Conservation (phyloP, 176 grass and related monocot species). For the Bromus sterilis region DNA sequence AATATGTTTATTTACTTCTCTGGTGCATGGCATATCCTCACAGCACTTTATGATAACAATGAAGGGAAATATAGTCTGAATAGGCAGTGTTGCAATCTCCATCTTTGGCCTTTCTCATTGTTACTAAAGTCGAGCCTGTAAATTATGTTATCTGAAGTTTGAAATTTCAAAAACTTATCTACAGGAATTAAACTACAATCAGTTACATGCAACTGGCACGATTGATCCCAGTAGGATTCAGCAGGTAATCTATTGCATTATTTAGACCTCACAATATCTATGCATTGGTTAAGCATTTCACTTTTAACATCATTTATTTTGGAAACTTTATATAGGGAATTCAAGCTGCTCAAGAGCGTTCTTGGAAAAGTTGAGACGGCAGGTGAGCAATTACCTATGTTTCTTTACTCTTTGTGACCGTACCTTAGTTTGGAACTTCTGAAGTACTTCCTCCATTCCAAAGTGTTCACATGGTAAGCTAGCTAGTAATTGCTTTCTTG, state of each 20-base stretch:
- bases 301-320: neutral
- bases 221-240: constrained; percentile 66
- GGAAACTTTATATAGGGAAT: constrained; percentile 47
- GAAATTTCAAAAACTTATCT: constrained; percentile 5
- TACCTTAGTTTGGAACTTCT: neutral
- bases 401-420: neutral
- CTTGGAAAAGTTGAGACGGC: constrained; percentile 70
- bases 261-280: neutral
- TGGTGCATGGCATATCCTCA: neutral
- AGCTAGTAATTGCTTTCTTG: neutral
- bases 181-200: constrained; percentile 72
- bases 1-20: neutral
- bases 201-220: constrained; percentile 53
- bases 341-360: constrained; percentile 65
- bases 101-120: neutral
- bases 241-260: constrained; percentile 48
- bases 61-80: neutral
- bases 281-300: neutral
- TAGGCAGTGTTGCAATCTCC: neutral
- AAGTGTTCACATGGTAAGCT: neutral
- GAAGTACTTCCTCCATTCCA: too few species aligned
- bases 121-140: neutral
- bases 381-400: constrained; percentile 29
- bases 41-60: neutral
- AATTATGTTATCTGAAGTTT: neutral